Evolutionary conservation across 371 early-diverging fungal genomes (phyloP).

Genomic region (Mucor plumbeus): DNA sequence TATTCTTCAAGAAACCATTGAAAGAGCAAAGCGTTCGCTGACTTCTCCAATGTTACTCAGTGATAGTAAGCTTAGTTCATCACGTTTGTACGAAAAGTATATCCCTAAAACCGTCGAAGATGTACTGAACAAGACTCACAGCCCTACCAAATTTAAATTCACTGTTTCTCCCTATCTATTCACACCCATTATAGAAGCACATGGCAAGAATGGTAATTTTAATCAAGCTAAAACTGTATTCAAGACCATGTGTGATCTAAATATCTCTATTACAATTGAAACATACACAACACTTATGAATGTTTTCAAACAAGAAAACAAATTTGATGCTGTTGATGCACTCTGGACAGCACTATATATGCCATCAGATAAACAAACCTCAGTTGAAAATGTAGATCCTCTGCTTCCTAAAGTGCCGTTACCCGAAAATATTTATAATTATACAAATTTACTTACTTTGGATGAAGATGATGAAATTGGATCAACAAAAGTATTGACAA

Average conservation of each 20-base stretch:
- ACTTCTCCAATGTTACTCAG: not conserved
- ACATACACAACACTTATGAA: conserved; percentile 42
- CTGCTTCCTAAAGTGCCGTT: conserved; percentile 19
- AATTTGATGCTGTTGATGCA: conserved; percentile 35
- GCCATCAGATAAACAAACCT: not conserved
- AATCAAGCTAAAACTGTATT: conserved; percentile 27
- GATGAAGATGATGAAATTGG: not conserved
- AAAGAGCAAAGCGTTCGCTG: conserved; percentile 15
- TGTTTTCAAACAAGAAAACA: conserved; percentile 30
- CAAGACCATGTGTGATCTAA: conserved; percentile 29
- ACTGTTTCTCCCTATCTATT: conserved; percentile 40
- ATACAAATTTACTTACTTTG: conserved; percentile 13
- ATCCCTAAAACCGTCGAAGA: conserved; percentile 44
- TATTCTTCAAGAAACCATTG: conserved; percentile 25
- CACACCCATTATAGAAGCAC: conserved; percentile 35
- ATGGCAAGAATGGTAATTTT: conserved; percentile 19
- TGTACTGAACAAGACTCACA: conserved; percentile 22
- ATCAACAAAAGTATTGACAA: not conserved
- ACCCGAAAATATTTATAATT: conserved; percentile 12
- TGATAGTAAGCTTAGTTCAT: not conserved
- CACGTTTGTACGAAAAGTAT: conserved; percentile 9
- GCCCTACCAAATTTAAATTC: not conserved
- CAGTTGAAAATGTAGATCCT: conserved; percentile 15
- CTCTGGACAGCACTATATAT: conserved; percentile 37
- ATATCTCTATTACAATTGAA: conserved; percentile 18